These are phyloP conservation scores for Murraya paniculata DNA, from an alignment of 345 rosid species.

Conservation along the genomic window DNA sequence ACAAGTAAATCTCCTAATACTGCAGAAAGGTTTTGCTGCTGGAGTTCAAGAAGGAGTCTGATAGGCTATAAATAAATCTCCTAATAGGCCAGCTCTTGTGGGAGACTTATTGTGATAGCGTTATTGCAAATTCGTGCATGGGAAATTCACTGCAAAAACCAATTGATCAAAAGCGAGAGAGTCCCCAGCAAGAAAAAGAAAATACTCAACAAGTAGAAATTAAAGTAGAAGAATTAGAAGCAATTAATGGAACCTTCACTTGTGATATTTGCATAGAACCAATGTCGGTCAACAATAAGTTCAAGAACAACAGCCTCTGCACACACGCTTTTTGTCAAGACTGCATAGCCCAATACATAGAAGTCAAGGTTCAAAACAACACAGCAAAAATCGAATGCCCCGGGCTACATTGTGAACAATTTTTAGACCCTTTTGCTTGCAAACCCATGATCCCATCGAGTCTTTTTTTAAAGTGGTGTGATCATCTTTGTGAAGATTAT, in stretches of 20 bases:
- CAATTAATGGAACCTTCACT: slow-evolving; percentile 4
- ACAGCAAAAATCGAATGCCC: slow-evolving; percentile 24
- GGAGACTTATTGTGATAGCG: too few relatives aligned
- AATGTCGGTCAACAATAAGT: slow-evolving; percentile 16
- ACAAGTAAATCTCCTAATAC: too few relatives aligned
- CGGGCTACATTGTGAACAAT: slow-evolving; percentile 23
- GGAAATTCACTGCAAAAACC: too few relatives aligned
- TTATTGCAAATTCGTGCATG: too few relatives aligned
- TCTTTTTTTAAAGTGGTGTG: slow-evolving; percentile 30
- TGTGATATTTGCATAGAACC: slow-evolving; percentile 36
- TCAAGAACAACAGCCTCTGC: slow-evolving; percentile 21
- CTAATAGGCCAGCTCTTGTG: too few relatives aligned
- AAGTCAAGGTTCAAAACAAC: slow-evolving; percentile 18
- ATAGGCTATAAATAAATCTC: too few relatives aligned
- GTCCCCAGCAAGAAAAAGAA: too few relatives aligned
- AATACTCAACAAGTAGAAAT: too few relatives aligned
- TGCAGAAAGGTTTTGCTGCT: too few relatives aligned
- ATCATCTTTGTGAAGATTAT: slow-evolving; percentile 21
- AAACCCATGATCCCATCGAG: slow-evolving; percentile 16
- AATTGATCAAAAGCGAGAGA: too few relatives aligned
- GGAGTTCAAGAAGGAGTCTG: too few relatives aligned
- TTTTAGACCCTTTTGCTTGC: slow-evolving; percentile 29
- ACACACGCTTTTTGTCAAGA: slow-evolving; percentile 28
- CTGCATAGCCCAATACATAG: slow-evolving; percentile 25
- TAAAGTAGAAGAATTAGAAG: too few relatives aligned